These are phyloP conservation scores for Podila epigama DNA, from an alignment of 192 early-diverging fungal species.

Conservation along the genomic window DNA sequence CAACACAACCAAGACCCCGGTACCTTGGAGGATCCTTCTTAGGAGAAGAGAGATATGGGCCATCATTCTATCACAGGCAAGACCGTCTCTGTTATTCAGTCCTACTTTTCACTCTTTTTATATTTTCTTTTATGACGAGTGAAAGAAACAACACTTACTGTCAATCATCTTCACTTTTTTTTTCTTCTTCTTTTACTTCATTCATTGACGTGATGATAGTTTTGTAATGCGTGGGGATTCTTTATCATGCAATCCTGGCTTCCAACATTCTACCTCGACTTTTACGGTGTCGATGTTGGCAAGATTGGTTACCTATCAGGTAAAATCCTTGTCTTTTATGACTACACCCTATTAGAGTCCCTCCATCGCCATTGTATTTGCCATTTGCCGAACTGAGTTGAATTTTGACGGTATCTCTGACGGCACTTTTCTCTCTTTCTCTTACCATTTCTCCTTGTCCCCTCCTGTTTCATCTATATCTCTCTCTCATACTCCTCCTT, in stretches of 20 bases:
- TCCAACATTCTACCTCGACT: slow-evolving; percentile 50
- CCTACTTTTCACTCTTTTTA: neutral
- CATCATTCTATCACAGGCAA: slow-evolving; percentile 39
- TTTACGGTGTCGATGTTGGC: slow-evolving; percentile 44
- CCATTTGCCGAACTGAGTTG: no score
- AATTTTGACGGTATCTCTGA: no score
- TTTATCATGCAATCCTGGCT: slow-evolving; percentile 49
- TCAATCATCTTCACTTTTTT: no score
- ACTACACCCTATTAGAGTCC: no score
- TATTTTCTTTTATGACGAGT: neutral
- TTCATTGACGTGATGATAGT: neutral
- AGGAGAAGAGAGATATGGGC: slow-evolving; percentile 36
- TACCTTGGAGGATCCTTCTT: slow-evolving; percentile 26
- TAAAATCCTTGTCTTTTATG: neutral
- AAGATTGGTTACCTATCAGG: slow-evolving; percentile 50
- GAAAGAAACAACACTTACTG: neutral
- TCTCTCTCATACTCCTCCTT: neutral
- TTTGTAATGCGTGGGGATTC: slow-evolving; percentile 43
- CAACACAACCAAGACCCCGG: neutral
- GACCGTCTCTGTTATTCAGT: neutral
- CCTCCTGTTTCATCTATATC: neutral
- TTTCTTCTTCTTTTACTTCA: no score
- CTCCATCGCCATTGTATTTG: no score
- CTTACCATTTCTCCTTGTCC: no score
- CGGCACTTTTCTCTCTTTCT: no score